phyloP scores from a whole-genome alignment of 164 flowering plant genomes.

The Buxus sempervirens region DNA sequence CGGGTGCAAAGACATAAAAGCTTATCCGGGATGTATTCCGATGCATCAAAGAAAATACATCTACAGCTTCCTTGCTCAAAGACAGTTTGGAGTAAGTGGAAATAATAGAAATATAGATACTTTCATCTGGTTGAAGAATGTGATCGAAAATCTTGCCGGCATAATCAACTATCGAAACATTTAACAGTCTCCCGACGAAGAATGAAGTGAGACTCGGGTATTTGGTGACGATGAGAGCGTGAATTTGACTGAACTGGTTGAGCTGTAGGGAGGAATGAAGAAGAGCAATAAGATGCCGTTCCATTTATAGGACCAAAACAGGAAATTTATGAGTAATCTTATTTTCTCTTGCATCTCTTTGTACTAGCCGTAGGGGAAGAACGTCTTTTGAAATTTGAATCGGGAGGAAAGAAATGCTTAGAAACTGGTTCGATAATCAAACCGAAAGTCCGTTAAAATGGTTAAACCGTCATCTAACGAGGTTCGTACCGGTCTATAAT shows the following conservation, averaged over 20 bases:
- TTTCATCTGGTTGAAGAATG: conserved; percentile 35
- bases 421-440: too few species aligned
- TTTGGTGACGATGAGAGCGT: conserved; percentile 27
- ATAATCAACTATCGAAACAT: conserved; percentile 20
- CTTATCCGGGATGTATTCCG: conserved; percentile 6
- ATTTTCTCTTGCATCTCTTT: too few species aligned
- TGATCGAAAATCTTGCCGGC: conserved; percentile 38
- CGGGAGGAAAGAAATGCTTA: too few species aligned
- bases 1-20: conserved; percentile 31
- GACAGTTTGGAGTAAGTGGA: conserved; percentile 24
- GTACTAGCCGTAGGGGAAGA: too few species aligned
- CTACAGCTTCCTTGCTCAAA: conserved; percentile 27
- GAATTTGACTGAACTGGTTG: conserved; percentile 36
- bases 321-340: too few species aligned
- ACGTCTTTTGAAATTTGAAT: too few species aligned
- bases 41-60: conserved; percentile 29
- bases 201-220: conserved; percentile 17
- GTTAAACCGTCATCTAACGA: too few species aligned
- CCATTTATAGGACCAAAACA: conserved; percentile 19
- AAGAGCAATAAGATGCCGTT: conserved; percentile 18
- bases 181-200: conserved; percentile 21
- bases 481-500: too few species aligned
- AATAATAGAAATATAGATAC: conserved; percentile 23
- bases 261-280: conserved; percentile 19
- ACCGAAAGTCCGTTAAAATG: too few species aligned